Conservation (phyloP, 1,139 yeast genomes). For the Yueomyces sp. region DNA sequence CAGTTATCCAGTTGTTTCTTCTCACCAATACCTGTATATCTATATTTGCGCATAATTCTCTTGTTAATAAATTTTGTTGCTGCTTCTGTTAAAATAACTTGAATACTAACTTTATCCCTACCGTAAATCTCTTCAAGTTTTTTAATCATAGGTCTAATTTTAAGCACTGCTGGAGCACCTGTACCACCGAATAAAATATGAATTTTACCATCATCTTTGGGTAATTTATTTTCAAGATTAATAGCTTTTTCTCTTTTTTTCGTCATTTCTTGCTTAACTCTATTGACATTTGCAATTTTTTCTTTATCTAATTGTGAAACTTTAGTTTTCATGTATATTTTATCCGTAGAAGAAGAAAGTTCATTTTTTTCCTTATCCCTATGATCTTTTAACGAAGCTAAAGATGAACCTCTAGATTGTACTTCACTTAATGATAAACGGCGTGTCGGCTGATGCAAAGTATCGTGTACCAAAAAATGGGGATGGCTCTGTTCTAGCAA, state of each 20-base stretch:
- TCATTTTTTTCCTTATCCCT: no score
- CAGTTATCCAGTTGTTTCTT: constrained; percentile 3
- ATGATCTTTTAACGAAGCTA: no score
- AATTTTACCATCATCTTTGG: constrained; percentile 79
- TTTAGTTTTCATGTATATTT: constrained; percentile 22
- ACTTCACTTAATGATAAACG: no score
- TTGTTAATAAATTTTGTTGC: constrained; percentile 66
- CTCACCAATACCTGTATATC: constrained; percentile 3
- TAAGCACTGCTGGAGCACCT: constrained; percentile 70
- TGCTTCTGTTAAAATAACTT: constrained; percentile 65
- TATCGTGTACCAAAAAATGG: constrained; percentile 64
- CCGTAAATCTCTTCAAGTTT: constrained; percentile 72
- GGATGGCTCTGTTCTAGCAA: constrained; percentile 35
- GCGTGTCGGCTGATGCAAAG: constrained; percentile 33
- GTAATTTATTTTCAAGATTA: constrained; percentile 62
- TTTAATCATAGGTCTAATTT: constrained; percentile 58
- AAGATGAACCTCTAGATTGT: no score
- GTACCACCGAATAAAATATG: constrained; percentile 82
- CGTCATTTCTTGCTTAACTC: not conserved
- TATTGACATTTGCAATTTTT: constrained; percentile 1
- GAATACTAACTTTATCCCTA: constrained; percentile 55
- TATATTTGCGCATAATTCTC: constrained; percentile 6
- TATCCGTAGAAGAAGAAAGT: constrained; percentile 7
- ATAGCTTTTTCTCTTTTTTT: constrained; percentile 33
- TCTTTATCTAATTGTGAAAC: constrained; percentile 4